Percentiles rank a stretch among this genome's conserved stretches.
Evolutionary conservation across 1,139 yeast genomes (phyloP).

Genomic region (Starmera stellimalicola): DNA sequence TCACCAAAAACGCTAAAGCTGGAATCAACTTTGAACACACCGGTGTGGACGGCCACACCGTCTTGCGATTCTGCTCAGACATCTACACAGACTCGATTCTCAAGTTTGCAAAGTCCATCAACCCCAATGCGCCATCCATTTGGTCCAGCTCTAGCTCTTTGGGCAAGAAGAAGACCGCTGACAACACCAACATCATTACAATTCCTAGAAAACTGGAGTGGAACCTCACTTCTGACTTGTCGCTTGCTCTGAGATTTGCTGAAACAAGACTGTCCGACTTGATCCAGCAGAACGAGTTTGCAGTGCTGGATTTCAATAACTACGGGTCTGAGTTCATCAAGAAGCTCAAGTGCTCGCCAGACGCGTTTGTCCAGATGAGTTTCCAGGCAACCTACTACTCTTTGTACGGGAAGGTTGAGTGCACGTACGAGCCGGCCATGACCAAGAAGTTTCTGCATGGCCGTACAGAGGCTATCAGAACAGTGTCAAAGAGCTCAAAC

Average conservation of each 20-base stretch:
- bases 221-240: constrained; percentile 70
- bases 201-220: constrained; percentile 86
- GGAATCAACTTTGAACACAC: constrained; percentile 94
- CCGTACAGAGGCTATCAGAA: constrained; percentile 83
- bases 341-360: constrained; percentile 83
- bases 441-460: constrained; percentile 83
- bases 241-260: constrained; percentile 78
- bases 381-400: constrained; percentile 92
- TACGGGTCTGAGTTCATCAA: constrained; percentile 78
- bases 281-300: constrained; percentile 84
- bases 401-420: constrained; percentile 84
- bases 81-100: constrained; percentile 85
- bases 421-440: constrained; percentile 96
- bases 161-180: constrained; percentile 24
- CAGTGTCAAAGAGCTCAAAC: constrained; percentile 75
- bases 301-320: constrained; percentile 62
- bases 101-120: constrained; percentile 77
- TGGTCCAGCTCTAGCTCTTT: constrained; percentile 54
- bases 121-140: constrained; percentile 69
- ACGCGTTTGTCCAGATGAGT: constrained; percentile 91
- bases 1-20: constrained; percentile 87
- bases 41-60: constrained; percentile 94
- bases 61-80: constrained; percentile 77
- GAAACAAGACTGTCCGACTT: constrained; percentile 84
- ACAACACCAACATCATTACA: constrained; percentile 36